Base-by-base conservation (phyloP, 495 filamentous ascomycete genomes). In the Aspergillus baeticus region DNA sequence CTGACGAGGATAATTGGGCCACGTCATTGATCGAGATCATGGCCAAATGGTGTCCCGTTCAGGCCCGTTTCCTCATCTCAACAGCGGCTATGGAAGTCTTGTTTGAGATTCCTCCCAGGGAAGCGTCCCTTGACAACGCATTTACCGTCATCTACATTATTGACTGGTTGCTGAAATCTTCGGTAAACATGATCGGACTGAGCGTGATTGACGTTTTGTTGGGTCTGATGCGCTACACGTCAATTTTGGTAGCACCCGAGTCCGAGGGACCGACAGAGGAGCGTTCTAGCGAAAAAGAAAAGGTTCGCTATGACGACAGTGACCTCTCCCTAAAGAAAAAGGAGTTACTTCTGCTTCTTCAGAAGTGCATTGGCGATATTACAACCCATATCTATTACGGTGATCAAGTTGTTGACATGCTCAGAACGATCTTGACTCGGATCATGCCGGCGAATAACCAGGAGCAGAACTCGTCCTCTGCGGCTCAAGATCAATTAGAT, bases 321-420 rank as follows among this genome's bases (percentile, higher is more conserved):
- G 58, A 70, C 15, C 68, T 82, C 6, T 83, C 82, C 4, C 58
- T 64, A 10, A 57, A 35, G 64, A 59, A 49, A 69, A 78, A 49
- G 46, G 75, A 84, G 50, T 74, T 95, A 13, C 77, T 93, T 36
- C 66, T 71, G 17, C 81, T 84, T 15, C 74, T 97, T 6, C 85
- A 90, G 61, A 78, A 82, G 57, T 92, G 86, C 68, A 91, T 96
- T 54, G 89, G 88, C 7, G 81, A 89, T 66, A 77, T 97, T n/a
- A 90, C 90, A 1, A 96, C 89, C 1, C 92, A 97, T 66, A 85
- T 93, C 13, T 97, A 97, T 69, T 97, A 97, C 68, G 87, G 88
- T 1, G 92, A 97, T 57, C 92, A 97, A 65, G 88, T 97, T 44
- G 84, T 87, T 3, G 92, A 97, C 65, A 96, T 96, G 89, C 85